These are phyloP conservation scores for Podospora conica DNA, from an alignment of 495 filamentous ascomycete species.

Conservation along the genomic window DNA sequence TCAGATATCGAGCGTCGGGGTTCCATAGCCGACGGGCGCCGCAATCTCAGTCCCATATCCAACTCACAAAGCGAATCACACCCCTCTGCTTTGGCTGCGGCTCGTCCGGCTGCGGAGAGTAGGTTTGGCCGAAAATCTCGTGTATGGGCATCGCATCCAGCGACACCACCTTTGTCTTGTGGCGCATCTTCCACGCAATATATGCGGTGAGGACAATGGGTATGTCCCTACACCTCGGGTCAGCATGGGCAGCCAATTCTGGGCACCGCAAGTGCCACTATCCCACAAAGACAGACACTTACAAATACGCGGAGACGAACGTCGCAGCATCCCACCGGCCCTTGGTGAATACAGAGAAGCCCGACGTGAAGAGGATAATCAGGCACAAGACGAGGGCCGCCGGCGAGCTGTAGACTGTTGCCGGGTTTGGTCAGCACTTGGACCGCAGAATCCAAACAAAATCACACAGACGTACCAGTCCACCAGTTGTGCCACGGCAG, in stretches of 20 bases:
- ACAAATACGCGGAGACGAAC: slow-evolving; percentile 48
- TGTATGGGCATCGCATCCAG: slow-evolving; percentile 47
- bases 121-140: slow-evolving; percentile 34
- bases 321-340: slow-evolving; percentile 42
- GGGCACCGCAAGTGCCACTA: not conserved
- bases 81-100: slow-evolving; percentile 23
- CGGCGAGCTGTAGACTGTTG: slow-evolving; percentile 30
- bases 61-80: slow-evolving; percentile 27
- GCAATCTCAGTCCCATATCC: slow-evolving; percentile 37
- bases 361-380: slow-evolving; percentile 42
- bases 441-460: not conserved
- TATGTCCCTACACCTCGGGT: slow-evolving; percentile 38
- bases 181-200: slow-evolving; percentile 49
- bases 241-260: not conserved
- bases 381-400: slow-evolving; percentile 40
- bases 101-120: slow-evolving; percentile 27
- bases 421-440: not conserved
- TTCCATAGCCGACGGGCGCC: not conserved
- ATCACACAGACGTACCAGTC: slow-evolving; percentile 23
- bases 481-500: slow-evolving; percentile 44
- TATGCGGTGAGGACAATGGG: slow-evolving; percentile 48
- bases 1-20: not conserved
- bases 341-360: slow-evolving; percentile 42
- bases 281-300: slow-evolving; percentile 14
- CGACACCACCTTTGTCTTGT: slow-evolving; percentile 47